These are phyloP conservation scores for Phyllosticta citribraziliensis DNA, from an alignment of 2,329 filamentous ascomycete genomes.

Conservation along the genomic window DNA sequence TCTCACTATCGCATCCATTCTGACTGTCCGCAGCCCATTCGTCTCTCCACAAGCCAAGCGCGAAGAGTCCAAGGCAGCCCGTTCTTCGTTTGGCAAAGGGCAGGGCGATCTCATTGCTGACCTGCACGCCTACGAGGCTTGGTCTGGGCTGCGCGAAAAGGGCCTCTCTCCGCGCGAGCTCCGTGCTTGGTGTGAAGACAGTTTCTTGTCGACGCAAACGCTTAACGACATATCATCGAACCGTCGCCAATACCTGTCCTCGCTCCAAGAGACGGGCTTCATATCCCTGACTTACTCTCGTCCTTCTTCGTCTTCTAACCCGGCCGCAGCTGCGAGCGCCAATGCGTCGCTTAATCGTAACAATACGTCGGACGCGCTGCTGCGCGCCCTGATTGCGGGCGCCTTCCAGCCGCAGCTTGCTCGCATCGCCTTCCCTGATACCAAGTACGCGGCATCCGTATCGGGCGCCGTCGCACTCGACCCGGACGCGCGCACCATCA, in stretches of 20 bases:
- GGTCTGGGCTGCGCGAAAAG: slow-evolving; percentile 57
- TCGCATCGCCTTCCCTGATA: slow-evolving; percentile 86
- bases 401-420: slow-evolving; percentile 69
- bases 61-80: slow-evolving; percentile 69
- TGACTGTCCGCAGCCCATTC: slow-evolving; percentile 86
- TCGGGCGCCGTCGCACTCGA: slow-evolving; percentile 88
- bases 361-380: slow-evolving; percentile 35
- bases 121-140: slow-evolving; percentile 72
- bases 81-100: slow-evolving; percentile 56
- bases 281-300: slow-evolving; percentile 38
- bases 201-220: slow-evolving; percentile 75
- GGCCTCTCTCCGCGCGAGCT: slow-evolving; percentile 49
- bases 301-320: slow-evolving; percentile 12
- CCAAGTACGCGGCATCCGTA: slow-evolving; percentile 82
- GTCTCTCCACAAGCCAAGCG: slow-evolving; percentile 72
- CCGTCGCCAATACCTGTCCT: slow-evolving; percentile 72
- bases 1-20: slow-evolving; percentile 78
- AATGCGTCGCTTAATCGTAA: slow-evolving; percentile 36
- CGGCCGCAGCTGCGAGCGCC: slow-evolving; percentile 15
- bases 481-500: slow-evolving; percentile 83
- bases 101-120: slow-evolving; percentile 88
- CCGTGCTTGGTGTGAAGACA: slow-evolving; percentile 70
- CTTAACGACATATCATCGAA: slow-evolving; percentile 84
- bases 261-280: slow-evolving; percentile 79
- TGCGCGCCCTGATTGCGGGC: slow-evolving; percentile 40